Evolutionary conservation across 345 rosid species (phyloP).

Genomic region (Cardamine occulta): DNA sequence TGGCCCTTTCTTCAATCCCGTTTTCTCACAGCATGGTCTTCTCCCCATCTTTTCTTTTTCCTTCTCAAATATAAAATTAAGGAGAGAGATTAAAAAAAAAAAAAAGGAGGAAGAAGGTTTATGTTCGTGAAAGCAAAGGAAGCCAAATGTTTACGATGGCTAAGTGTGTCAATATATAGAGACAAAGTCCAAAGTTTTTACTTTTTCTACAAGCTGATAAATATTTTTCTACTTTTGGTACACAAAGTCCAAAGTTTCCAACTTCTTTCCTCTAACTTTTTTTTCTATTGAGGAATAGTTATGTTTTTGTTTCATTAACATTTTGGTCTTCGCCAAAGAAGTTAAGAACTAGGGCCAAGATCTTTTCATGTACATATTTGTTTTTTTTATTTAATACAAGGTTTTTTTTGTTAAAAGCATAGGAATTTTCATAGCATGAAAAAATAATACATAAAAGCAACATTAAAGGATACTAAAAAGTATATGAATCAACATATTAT

Average conservation of each 20-base stretch:
- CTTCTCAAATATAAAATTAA: background rate
- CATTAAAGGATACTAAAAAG: too few relatives aligned
- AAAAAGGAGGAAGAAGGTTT: background rate
- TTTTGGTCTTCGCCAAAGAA: background rate
- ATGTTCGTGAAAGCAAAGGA: conserved; percentile 12
- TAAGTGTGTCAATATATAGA: conserved; percentile 31
- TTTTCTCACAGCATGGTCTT: conserved; percentile 48
- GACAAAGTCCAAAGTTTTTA: conserved; percentile 17
- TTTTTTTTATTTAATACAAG: background rate
- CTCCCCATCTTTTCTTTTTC: conserved; percentile 34
- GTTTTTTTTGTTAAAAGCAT: too few relatives aligned
- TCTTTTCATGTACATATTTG: background rate
- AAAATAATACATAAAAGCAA: too few relatives aligned
- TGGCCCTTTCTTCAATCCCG: conserved; percentile 48
- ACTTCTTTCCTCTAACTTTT: conserved; percentile 5
- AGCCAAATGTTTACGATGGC: conserved; percentile 36
- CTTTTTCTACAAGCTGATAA: conserved; percentile 27
- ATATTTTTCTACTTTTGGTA: conserved; percentile 29
- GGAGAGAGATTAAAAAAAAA: background rate
- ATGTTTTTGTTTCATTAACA: background rate
- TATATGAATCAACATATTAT: too few relatives aligned
- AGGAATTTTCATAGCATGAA: too few relatives aligned
- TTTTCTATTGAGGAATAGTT: background rate
- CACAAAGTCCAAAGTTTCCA: conserved; percentile 25
- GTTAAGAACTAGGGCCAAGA: background rate